These are phyloP conservation scores for Vicia villosa DNA, from an alignment of 306 rosid species.

Conservation along the genomic window DNA sequence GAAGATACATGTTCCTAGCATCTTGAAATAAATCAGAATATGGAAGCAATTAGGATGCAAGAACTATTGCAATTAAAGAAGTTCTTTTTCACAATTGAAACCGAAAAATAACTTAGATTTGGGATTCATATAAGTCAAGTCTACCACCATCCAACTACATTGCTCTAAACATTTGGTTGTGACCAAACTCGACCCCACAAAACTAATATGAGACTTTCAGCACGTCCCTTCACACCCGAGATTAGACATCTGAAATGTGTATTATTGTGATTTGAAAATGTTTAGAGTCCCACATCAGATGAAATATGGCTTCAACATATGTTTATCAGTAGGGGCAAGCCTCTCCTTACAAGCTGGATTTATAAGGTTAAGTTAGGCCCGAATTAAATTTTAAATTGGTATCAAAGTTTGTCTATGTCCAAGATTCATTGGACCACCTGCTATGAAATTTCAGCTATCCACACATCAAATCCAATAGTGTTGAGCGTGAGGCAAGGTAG, in stretches of 20 bases:
- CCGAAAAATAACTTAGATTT: not conserved
- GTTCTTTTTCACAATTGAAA: not conserved
- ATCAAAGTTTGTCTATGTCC: no score
- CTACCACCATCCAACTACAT: not conserved
- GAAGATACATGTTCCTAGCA: not conserved
- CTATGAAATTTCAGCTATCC: no score
- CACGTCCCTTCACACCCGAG: not conserved
- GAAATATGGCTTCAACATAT: no score
- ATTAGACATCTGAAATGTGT: not conserved
- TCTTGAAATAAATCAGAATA: conserved; percentile 15
- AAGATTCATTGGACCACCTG: no score
- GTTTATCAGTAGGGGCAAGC: no score
- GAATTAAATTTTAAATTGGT: no score
- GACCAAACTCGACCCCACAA: not conserved
- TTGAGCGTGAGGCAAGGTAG: no score
- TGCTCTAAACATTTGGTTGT: not conserved
- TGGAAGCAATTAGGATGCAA: not conserved
- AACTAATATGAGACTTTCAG: not conserved
- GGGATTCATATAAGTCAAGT: conserved; percentile 13
- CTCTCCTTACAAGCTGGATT: no score
- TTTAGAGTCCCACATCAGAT: no score
- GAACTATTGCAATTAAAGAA: not conserved
- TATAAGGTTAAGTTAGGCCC: no score
- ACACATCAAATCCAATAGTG: no score
- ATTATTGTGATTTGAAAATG: not conserved